Evolutionary conservation across 2,329 filamentous ascomycete species (phyloP), one percentile per base, ranked within the genome.

Genomic region (Aspergillus unguis): DNA sequence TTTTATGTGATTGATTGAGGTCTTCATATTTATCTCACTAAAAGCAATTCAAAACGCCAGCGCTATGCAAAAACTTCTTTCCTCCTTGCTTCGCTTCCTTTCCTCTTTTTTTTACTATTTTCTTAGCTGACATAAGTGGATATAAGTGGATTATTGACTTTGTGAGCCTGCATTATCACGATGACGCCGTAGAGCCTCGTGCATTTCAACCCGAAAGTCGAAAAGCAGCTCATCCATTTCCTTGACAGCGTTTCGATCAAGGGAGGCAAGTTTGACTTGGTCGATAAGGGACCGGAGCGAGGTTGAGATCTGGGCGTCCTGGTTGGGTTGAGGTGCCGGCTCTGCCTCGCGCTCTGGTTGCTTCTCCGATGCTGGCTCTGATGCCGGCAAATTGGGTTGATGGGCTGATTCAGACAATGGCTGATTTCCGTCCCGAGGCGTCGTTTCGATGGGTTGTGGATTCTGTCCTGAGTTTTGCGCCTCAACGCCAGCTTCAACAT

Each of bases 221-320:
- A 92, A 89, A 65, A 94, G 78, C 62, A 90, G 74, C 65, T 92
- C 86, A 64, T 94, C 89, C 59, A 94, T 79, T 65, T 86, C 79
- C 54, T 85, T 80, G 48, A 90, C 82, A 55, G 89, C 84, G 8
- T 81, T 77, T 8, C 82, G 78, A 11, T 83, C 83, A 38, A 95
- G 71, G 11, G 80, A 76, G 25, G 84, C 77, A 28, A 72, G 74
- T 49, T 79, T 80, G 53, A 91, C 75, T 57, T 84, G 79, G 23
- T 77, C 75, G 26, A 94, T 69, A 0, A 87, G 75, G 23, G 72
- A 74, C 56, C 73, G 77, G 40, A 87, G 76, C 35, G 78, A 75
- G 54, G 69, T 69, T 55, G 85, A 75, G 54, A 88, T 84, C 6
- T 58, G 54, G 4, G 37, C 41, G 6, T 57, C 36, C 8, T 50